Conservation (phyloP, 345 rosid species). For the Brassica nigra region DNA sequence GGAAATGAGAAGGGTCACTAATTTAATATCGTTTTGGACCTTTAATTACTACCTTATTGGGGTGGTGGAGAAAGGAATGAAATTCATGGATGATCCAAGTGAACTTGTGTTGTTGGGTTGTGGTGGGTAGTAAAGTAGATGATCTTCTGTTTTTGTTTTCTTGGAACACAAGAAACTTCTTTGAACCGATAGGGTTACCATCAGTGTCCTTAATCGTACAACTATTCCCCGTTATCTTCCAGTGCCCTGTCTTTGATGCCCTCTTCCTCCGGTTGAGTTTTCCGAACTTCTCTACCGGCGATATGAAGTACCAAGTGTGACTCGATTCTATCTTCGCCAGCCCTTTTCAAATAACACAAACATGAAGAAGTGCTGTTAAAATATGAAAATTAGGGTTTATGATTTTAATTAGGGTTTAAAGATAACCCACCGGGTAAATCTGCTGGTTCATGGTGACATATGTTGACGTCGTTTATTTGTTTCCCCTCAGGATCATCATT, state of each 20-base stretch:
- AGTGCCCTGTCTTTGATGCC: conserved; percentile 28
- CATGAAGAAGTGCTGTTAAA: not conserved
- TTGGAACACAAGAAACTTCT: conserved; percentile 35
- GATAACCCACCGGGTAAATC: conserved; percentile 29
- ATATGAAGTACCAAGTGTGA: conserved; percentile 37
- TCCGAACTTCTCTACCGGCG: conserved; percentile 35
- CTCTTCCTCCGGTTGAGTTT: conserved; percentile 31
- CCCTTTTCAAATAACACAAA: conserved; percentile 13
- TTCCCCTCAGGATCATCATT: conserved; percentile 18
- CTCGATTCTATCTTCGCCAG: conserved; percentile 33
- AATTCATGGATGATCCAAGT: conserved; percentile 38
- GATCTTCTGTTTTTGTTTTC: conserved; percentile 23
- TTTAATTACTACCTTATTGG: conserved; percentile 25
- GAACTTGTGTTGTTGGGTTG: conserved; percentile 5
- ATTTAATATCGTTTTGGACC: not conserved
- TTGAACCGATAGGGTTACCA: conserved; percentile 34
- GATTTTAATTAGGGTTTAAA: not conserved
- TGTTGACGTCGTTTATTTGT: conserved; percentile 32
- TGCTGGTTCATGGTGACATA: conserved; percentile 29
- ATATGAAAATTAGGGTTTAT: not conserved
- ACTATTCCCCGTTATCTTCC: conserved; percentile 39
- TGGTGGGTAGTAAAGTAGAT: not conserved
- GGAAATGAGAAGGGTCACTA: not conserved
- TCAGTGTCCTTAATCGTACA: conserved; percentile 21
- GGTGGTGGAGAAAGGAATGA: conserved; percentile 36